Evolutionary conservation across 768 basidiomycete species (phyloP).

Genomic region (Boletellus emodensis): DNA sequence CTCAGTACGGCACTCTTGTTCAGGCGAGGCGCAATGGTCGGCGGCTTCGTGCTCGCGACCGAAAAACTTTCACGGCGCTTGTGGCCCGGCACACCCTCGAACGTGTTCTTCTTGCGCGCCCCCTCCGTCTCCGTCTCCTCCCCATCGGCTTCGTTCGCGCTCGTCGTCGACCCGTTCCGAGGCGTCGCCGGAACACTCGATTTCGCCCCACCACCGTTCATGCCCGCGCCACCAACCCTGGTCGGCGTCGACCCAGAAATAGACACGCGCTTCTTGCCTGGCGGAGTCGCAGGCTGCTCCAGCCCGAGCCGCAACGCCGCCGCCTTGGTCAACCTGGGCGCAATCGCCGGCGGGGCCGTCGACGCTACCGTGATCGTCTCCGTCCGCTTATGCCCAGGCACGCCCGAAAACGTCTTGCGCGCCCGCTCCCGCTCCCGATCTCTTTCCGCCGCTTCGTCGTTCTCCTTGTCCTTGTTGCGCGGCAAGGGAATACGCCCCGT

Average conservation of each 20-base stretch:
- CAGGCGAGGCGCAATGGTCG: conserved; percentile 40
- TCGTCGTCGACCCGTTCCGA: conserved; percentile 11
- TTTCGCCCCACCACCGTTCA: conserved; percentile 6
- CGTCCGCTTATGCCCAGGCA: conserved; percentile 78
- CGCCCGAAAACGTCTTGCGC: conserved; percentile 64
- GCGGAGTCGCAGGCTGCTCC: conserved; percentile 35
- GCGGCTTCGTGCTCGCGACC: conserved; percentile 52
- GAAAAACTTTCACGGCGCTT: conserved; percentile 73
- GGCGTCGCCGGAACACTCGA: conserved; percentile 7
- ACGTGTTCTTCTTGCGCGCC: conserved; percentile 42
- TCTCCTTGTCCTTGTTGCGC: conserved; percentile 28
- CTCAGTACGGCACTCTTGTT: conserved; percentile 44
- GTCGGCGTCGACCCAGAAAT: conserved; percentile 16
- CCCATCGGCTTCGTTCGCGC: conserved; percentile 28
- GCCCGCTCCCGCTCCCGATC: conserved; percentile 59
- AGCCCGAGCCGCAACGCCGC: conserved; percentile 65
- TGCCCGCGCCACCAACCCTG: conserved; percentile 2
- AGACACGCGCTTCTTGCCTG: conserved; percentile 38
- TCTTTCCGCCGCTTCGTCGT: conserved; percentile 41
- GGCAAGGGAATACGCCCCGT: conserved; percentile 29
- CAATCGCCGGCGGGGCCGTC: conserved; percentile 65
- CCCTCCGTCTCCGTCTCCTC: conserved; percentile 27
- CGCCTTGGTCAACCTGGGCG: conserved; percentile 74
- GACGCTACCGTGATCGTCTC: conserved; percentile 69
- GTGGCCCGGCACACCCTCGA: conserved; percentile 82